Evolutionary conservation across 164 flowering plant species (phyloP), one percentile per base, ranked within the genome.

Genomic region (Aristolochia californica): DNA sequence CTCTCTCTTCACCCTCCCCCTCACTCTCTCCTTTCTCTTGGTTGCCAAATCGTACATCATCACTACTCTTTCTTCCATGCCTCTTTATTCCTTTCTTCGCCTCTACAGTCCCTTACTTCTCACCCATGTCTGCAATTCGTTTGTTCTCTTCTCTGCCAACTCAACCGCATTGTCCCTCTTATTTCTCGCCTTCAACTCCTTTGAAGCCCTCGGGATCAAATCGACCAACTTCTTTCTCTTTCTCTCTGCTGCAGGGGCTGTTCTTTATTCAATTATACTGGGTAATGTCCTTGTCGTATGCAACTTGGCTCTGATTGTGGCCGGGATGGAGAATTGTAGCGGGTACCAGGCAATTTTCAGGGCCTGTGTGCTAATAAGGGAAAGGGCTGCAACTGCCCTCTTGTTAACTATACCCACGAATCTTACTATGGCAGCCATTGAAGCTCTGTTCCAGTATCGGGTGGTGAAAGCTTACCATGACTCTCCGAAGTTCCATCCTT

Each of bases 21-120:
- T 83, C 62, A 60, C 81, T 60, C 65, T 88, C 22, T 64, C 95
- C 38, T 88, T 80, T 69, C 76, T 88, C 55, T 81, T 91, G 47
- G 0, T 86, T 0, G 74, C 88, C 5, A 91, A 88, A 61, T 72
- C 88, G 16, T 71, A 66, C 25, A 50, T 82, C 23, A 79, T 91
- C 56, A 76, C 64, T 34, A 44, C 60, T 43, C 5, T 60, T 45
- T 45, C 65, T 43, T 25, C 11, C 49, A 17, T 17, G 13, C 18
- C 59, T 43, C 21, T 26, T 63, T 28, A 45, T 15, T 68, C 74
- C 28, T 48, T 58, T 17, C 1, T 58, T 15, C 53, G 66, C 5
- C 63, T 70, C 16, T 69, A 63, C 61, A 52, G 25, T 43, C 64
- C 77, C 53, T 68, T 81, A 20, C 56, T 75, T 18, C 5, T 63